Percentiles rank a stretch among this genome's conserved stretches.
Conservation (phyloP, 495 filamentous ascomycete genomes). For the Letharia lupina region DNA sequence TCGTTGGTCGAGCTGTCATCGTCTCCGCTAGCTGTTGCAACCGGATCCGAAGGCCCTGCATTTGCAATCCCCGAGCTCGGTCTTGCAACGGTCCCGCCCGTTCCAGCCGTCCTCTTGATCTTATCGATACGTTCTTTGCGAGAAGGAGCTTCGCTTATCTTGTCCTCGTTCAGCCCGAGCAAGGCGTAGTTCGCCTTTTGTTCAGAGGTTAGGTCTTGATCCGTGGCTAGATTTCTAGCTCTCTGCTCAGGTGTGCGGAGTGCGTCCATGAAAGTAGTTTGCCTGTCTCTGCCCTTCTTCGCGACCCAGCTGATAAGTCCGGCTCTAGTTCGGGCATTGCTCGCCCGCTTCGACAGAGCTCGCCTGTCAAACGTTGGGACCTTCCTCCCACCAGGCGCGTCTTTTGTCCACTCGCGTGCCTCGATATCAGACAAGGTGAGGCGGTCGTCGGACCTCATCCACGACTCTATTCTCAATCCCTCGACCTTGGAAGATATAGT, state of each 20-base stretch:
- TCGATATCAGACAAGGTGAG: background rate
- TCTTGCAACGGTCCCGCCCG: background rate
- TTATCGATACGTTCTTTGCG: background rate
- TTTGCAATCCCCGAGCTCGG: background rate
- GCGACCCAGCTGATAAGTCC: background rate
- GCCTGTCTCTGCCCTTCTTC: background rate
- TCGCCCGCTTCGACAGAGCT: background rate
- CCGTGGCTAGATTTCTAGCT: background rate
- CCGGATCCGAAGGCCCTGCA: background rate
- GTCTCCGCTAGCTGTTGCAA: background rate
- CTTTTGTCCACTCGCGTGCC: background rate
- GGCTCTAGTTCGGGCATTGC: background rate
- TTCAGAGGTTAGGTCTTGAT: background rate
- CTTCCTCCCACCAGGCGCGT: background rate
- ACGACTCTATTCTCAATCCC: background rate
- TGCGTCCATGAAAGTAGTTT: background rate
- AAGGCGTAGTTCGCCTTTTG: background rate
- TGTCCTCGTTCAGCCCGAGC: background rate
- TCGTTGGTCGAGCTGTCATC: background rate
- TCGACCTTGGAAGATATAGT: conserved; percentile 1
- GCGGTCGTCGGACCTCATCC: background rate
- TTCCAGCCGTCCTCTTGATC: background rate
- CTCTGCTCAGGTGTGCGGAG: background rate
- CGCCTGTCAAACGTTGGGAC: background rate
- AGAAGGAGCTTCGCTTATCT: background rate